Conservation (phyloP, 805 yeast species). For the Myxozyma neotropica region DNA sequence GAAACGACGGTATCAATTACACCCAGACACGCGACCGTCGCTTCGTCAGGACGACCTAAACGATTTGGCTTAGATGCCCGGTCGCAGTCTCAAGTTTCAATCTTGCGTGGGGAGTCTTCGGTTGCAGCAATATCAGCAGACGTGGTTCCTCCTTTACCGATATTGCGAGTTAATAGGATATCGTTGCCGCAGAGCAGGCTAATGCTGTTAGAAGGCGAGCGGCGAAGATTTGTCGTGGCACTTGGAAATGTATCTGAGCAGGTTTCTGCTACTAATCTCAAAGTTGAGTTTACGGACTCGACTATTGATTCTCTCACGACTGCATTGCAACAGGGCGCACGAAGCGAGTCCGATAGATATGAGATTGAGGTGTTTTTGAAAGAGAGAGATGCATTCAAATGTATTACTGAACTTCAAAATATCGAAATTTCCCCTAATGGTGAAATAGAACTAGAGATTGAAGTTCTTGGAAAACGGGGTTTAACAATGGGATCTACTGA, state of each 20-base stretch:
- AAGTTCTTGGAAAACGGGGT: slow-evolving; percentile 71
- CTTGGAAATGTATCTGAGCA: slow-evolving; percentile 59
- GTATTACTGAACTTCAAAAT: slow-evolving; percentile 41
- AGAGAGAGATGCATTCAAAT: slow-evolving; percentile 58
- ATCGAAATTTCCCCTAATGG: slow-evolving; percentile 42
- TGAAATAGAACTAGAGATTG: slow-evolving; percentile 55
- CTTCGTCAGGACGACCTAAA: slow-evolving; percentile 5
- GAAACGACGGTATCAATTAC: slow-evolving; percentile 44
- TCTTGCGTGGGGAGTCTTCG: neutral
- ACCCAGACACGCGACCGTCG: neutral
- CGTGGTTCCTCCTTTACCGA: slow-evolving; percentile 60
- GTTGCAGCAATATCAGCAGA: slow-evolving; percentile 40
- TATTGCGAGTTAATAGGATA: slow-evolving; percentile 42
- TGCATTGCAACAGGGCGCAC: slow-evolving; percentile 46
- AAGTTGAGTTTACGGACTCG: slow-evolving; percentile 71
- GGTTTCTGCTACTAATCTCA: slow-evolving; percentile 57
- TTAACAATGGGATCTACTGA: slow-evolving; percentile 65
- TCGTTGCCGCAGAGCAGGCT: slow-evolving; percentile 57
- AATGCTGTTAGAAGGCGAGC: slow-evolving; percentile 81
- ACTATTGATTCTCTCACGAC: slow-evolving; percentile 64
- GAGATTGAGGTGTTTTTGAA: slow-evolving; percentile 73
- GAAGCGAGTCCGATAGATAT: slow-evolving; percentile 65
- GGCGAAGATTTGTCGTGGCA: slow-evolving; percentile 51
- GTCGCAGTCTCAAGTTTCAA: slow-evolving; percentile 5
- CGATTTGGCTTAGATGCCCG: slow-evolving; percentile 20